Evolutionary conservation across 169 alveolate genomes (phyloP).

Genomic region (Eimeria necatrix): DNA sequence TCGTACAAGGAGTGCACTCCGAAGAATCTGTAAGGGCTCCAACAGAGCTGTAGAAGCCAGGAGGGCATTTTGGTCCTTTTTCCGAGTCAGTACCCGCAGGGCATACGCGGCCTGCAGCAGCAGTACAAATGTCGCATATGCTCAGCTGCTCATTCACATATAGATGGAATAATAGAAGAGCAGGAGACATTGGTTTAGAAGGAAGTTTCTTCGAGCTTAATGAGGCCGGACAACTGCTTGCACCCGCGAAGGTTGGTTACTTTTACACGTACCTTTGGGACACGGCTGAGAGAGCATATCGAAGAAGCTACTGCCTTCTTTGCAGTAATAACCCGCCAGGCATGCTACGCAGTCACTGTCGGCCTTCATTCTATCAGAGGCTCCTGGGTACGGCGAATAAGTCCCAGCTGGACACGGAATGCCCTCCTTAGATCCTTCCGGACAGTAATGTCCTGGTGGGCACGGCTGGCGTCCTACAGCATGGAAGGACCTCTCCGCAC

Average conservation of each 20-base stretch:
- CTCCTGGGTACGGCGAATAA: constrained; percentile 81
- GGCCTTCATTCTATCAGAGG: constrained; percentile 68
- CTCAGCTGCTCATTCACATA: no score
- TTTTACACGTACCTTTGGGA: constrained; percentile 23
- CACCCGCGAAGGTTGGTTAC: background rate
- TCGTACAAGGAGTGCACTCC: constrained; percentile 71
- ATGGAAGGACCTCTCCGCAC: constrained; percentile 61
- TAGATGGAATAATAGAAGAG: no score
- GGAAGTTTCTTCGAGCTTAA: no score
- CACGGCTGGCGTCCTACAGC: constrained; percentile 73
- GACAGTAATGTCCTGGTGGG: constrained; percentile 81
- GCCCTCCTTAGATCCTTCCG: constrained; percentile 63
- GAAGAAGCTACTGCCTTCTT: constrained; percentile 39
- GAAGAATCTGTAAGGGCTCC: constrained; percentile 23
- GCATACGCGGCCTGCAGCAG: constrained; percentile 55
- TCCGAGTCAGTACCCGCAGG: constrained; percentile 67
- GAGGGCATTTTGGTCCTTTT: constrained; percentile 64
- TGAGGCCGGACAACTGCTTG: no score
- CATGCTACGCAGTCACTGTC: constrained; percentile 9
- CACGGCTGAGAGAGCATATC: constrained; percentile 73
- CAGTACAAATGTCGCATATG: no score
- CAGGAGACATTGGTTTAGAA: no score
- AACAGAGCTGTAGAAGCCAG: constrained; percentile 57
- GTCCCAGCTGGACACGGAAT: constrained; percentile 83
- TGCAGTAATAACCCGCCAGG: constrained; percentile 68